A percentile compares a stretch with the other conserved stretches of the same genome.
Conservation (phyloP, 208 protist species). For the Leishmania amazonensis region DNA sequence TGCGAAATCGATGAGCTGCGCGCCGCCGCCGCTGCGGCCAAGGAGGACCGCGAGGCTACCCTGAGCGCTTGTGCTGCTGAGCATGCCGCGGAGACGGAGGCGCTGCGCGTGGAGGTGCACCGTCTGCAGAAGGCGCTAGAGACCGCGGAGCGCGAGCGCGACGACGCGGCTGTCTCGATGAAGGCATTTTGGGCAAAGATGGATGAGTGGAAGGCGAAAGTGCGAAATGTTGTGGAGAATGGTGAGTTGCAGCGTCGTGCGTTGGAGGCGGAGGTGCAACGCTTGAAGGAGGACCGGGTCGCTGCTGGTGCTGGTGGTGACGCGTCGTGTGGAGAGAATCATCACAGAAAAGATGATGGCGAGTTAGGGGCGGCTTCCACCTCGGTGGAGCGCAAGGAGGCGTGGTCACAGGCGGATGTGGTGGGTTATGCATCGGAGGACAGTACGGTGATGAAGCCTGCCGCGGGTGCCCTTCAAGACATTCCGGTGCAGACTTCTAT, state of each 20-base stretch:
- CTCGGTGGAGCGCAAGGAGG: background rate
- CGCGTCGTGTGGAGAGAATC: background rate
- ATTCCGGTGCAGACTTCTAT: background rate
- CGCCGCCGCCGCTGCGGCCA: background rate
- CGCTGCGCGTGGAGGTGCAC: slow-evolving; percentile 32
- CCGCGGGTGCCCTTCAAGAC: background rate
- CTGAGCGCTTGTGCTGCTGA: background rate
- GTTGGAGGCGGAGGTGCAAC: slow-evolving; percentile 7
- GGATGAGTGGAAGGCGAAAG: background rate
- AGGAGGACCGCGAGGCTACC: slow-evolving; percentile 6
- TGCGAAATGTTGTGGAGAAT: slow-evolving; percentile 1
- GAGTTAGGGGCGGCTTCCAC: background rate
- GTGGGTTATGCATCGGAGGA: no score
- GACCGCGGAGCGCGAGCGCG: slow-evolving; percentile 13
- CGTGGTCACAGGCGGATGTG: background rate
- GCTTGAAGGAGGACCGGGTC: background rate
- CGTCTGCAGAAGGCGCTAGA: slow-evolving; percentile 21
- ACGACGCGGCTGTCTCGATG: background rate
- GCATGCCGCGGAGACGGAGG: slow-evolving; percentile 7
- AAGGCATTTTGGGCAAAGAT: background rate
- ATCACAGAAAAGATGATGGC: background rate
- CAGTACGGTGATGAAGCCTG: background rate
- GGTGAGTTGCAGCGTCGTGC: slow-evolving; percentile 24
- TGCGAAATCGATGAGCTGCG: slow-evolving; percentile 11
- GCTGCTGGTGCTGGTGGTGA: background rate